These are phyloP conservation scores for Bipolaris oryzae DNA, from an alignment of 2,329 filamentous ascomycete genomes.

Conservation along the genomic window DNA sequence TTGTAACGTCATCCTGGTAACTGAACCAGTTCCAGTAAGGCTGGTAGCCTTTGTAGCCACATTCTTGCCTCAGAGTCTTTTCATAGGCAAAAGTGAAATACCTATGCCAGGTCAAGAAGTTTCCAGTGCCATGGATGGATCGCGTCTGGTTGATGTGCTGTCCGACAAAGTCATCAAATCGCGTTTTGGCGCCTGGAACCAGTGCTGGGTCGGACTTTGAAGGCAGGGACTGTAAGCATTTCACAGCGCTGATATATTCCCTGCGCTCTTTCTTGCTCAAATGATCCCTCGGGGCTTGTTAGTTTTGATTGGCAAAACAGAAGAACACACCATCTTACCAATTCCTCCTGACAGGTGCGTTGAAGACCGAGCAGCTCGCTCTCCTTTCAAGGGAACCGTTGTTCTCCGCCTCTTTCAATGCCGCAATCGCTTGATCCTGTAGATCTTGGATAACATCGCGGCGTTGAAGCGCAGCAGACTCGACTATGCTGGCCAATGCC, in stretches of 20 bases:
- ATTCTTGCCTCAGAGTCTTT: slow-evolving; percentile 47
- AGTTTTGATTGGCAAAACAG: neutral
- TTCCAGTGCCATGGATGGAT: slow-evolving; percentile 26
- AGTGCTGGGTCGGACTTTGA: slow-evolving; percentile 16
- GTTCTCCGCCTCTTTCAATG: slow-evolving; percentile 12
- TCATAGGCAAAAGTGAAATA: slow-evolving; percentile 47
- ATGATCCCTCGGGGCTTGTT: neutral
- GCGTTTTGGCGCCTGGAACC: slow-evolving; percentile 27
- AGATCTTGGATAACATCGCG: slow-evolving; percentile 19
- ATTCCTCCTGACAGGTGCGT: slow-evolving; percentile 18
- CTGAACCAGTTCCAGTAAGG: slow-evolving; percentile 59
- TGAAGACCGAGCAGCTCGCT: slow-evolving; percentile 13
- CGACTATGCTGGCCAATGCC: slow-evolving; percentile 13
- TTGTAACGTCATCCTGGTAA: slow-evolving; percentile 34
- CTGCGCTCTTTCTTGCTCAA: slow-evolving; percentile 17
- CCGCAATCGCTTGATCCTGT: slow-evolving; percentile 19
- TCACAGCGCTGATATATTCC: slow-evolving; percentile 27
- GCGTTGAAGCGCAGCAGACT: slow-evolving; percentile 13
- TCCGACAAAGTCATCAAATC: slow-evolving; percentile 39
- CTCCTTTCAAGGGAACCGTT: slow-evolving; percentile 10
- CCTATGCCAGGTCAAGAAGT: slow-evolving; percentile 46
- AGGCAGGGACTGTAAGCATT: slow-evolving; percentile 25
- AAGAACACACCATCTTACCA: slow-evolving; percentile 15
- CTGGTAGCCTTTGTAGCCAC: slow-evolving; percentile 44
- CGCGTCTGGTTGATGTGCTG: slow-evolving; percentile 30